Evolutionary conservation across 805 yeast species (phyloP).

Genomic region (Metschnikowia peoriensis): DNA sequence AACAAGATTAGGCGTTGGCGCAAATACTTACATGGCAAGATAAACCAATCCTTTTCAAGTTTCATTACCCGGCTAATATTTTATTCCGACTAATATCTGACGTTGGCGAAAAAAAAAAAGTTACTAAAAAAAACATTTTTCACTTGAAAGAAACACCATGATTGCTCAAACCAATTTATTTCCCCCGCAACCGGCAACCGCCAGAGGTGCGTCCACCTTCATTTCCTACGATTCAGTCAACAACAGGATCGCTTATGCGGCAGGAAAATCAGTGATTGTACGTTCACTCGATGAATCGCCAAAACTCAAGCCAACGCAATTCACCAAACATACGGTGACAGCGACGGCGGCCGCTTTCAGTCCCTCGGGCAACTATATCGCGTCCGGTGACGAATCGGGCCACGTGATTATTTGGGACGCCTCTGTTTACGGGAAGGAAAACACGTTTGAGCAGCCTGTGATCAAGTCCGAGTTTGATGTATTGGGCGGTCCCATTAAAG

Average conservation of each 20-base stretch:
- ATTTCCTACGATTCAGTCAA: conserved; percentile 70
- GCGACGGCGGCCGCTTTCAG: conserved; percentile 86
- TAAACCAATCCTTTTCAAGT: no score
- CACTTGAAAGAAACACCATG: conserved; percentile 3
- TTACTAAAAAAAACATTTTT: not conserved
- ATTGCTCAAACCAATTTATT: conserved; percentile 34
- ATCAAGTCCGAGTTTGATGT: conserved; percentile 81
- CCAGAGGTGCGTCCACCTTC: conserved; percentile 66
- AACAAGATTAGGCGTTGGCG: not conserved
- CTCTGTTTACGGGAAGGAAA: conserved; percentile 38
- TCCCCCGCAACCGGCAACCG: conserved; percentile 82
- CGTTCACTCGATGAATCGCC: conserved; percentile 61
- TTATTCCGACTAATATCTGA: not conserved
- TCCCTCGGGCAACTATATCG: conserved; percentile 86
- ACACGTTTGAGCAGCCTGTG: conserved; percentile 43
- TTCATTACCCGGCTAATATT: no score
- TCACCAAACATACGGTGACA: conserved; percentile 62
- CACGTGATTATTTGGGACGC: conserved; percentile 84
- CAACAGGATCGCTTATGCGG: conserved; percentile 74
- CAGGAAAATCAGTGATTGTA: conserved; percentile 76
- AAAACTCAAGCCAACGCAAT: conserved; percentile 50
- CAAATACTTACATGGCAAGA: not conserved
- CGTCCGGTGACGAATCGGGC: conserved; percentile 92
- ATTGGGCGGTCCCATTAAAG: conserved; percentile 76
- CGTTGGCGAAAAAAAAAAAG: not conserved